Evolutionary conservation across 805 yeast species (phyloP), one percentile per base, ranked within the genome.

Genomic region (Starmerella vaccinii): DNA sequence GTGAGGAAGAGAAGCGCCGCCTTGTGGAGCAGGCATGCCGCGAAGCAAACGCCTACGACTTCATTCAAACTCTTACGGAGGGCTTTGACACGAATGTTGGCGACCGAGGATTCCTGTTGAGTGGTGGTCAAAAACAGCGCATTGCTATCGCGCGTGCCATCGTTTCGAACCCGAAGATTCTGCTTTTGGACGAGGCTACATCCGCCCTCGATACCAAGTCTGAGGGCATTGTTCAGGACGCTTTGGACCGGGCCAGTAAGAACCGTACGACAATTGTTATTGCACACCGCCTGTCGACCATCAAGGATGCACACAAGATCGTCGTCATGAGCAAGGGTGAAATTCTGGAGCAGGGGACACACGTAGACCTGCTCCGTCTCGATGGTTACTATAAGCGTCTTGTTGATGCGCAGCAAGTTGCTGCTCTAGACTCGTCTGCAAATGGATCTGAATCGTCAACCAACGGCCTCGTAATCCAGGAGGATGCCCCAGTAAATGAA

Each of bases 41-140:
- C 43, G 65, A 63, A 50, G 71, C 71, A 47, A 67, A 68, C 38
- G 71, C 71, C 10, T 68, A 65, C 59, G 71, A 66, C 38, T 68
- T 68, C 48, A 65, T 68, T 44, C 62, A 71, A 33, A 85, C 79
- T 41, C 66, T 89, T 57, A 94, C 95, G 0, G 84, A 83, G 15
- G 95, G 96, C 0, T 68, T 78, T n/a, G 72, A 82, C 35, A 89
- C 97, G 0, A 73, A 86, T 52, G 77, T 77, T 39, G 81, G 80
- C 19, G 71, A 75, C 22, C 68, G 80, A 18, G 82, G 82, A 1
- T 77, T 78, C 35, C 65, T 77, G 35, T 64, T 81, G 41, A 76
- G 82, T 8, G 87, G 87, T 34, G 87, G 87, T 10, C 86, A 81
- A 61, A 80, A 81, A 60, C 87, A 81, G 65, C 72, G 85, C 59